Evolutionary conservation across 257 asterid species (phyloP).

Genomic region (Haberlea rhodopensis): DNA sequence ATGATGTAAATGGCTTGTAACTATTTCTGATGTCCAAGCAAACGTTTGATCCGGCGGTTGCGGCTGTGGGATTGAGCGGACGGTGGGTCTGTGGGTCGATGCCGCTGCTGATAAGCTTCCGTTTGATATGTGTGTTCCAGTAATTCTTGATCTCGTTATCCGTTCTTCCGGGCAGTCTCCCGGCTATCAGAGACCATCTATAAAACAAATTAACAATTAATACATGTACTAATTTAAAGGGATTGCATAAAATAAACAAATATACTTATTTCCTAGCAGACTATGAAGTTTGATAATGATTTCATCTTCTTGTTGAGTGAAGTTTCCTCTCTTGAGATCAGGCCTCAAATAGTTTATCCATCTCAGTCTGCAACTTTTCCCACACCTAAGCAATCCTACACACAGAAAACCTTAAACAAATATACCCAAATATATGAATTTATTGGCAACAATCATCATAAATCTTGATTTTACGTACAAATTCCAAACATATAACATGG

Average conservation of each 20-base stretch:
- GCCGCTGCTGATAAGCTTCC: slow-evolving; percentile 52
- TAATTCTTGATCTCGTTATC: slow-evolving; percentile 66
- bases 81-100: slow-evolving; percentile 65
- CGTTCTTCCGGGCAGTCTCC: slow-evolving; percentile 57
- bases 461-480: not conserved
- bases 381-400: slow-evolving; percentile 56
- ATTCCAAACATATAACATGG: not conserved
- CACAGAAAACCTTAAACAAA: too few species aligned
- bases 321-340: slow-evolving; percentile 58
- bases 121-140: slow-evolving; percentile 64
- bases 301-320: slow-evolving; percentile 56
- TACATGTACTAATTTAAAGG: too few species aligned
- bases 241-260: not conserved
- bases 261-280: slow-evolving; percentile 54
- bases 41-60: slow-evolving; percentile 8
- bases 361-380: slow-evolving; percentile 60
- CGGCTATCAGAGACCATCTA: slow-evolving; percentile 68
- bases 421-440: too few species aligned
- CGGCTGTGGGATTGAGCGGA: slow-evolving; percentile 25
- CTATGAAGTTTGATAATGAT: slow-evolving; percentile 53
- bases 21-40: slow-evolving; percentile 34
- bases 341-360: slow-evolving; percentile 68
- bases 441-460: too few species aligned
- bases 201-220: not conserved
- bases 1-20: not conserved